A percentile compares a stretch with the other conserved stretches of the same genome.
These are phyloP conservation scores for Aspergillus asperescens DNA, from an alignment of 495 filamentous ascomycete species.

Conservation along the genomic window DNA sequence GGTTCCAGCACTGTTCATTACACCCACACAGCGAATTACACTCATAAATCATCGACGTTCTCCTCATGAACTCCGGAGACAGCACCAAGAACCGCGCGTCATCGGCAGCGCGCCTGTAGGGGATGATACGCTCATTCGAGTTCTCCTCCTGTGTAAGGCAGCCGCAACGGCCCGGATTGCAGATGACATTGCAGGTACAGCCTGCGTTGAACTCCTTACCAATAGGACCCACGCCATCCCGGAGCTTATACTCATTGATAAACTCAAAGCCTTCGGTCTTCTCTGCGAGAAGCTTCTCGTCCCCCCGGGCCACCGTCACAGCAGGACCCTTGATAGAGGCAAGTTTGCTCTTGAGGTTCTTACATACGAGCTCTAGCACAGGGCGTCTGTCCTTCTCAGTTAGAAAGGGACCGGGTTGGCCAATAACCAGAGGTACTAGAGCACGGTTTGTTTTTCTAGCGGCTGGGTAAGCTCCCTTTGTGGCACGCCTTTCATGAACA, in stretches of 20 bases:
- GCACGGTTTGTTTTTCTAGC: slow-evolving; percentile 17
- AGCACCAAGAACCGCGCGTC: slow-evolving; percentile 21
- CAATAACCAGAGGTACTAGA: slow-evolving; percentile 6
- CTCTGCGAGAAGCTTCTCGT: slow-evolving; percentile 19
- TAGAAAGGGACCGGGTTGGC: slow-evolving; percentile 8
- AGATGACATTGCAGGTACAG: slow-evolving; percentile 33
- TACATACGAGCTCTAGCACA: slow-evolving; percentile 5
- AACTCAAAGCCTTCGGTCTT: slow-evolving; percentile 40
- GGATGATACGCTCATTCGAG: slow-evolving; percentile 31
- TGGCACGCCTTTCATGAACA: slow-evolving; percentile 18
- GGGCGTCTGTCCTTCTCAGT: slow-evolving; percentile 5
- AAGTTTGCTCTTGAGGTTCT: slow-evolving; percentile 25
- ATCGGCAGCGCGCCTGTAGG: slow-evolving; percentile 28
- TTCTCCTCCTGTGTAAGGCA: slow-evolving; percentile 38
- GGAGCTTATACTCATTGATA: slow-evolving; percentile 37
- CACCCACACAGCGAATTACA: slow-evolving; percentile 74
- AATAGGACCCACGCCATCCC: slow-evolving; percentile 28
- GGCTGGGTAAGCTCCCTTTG: slow-evolving; percentile 22
- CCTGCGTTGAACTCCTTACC: slow-evolving; percentile 37
- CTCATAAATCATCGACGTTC: slow-evolving; percentile 63
- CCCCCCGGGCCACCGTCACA: slow-evolving; percentile 21
- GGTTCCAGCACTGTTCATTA: slow-evolving; percentile 61
- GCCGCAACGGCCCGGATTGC: slow-evolving; percentile 31
- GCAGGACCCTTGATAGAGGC: slow-evolving; percentile 25
- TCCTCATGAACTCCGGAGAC: slow-evolving; percentile 24